Evolutionary conservation across 163 green algal species (phyloP).

Genomic region (Chlamydomonas reinhardtii): DNA sequence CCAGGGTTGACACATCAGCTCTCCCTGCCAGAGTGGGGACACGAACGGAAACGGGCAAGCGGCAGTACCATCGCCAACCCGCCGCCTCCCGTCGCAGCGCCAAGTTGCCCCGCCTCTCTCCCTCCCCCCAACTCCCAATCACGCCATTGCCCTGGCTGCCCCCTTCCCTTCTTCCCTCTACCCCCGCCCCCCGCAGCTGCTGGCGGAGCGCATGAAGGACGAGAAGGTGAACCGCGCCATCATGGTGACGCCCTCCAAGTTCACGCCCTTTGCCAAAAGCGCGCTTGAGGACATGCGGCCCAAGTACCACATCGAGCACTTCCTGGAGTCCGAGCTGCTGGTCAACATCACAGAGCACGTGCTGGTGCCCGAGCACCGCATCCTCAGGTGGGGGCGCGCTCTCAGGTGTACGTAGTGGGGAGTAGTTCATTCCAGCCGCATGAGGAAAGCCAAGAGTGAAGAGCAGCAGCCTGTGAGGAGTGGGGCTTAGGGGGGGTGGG

Average conservation of each 20-base stretch:
- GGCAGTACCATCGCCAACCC: too few relatives aligned
- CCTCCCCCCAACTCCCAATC: neutral
- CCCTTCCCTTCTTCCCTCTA: neutral
- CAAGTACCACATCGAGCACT: slow-evolving; percentile 83
- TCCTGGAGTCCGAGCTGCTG: slow-evolving; percentile 92
- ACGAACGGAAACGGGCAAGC: too few relatives aligned
- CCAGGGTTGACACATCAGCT: too few relatives aligned
- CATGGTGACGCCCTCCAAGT: slow-evolving; percentile 87
- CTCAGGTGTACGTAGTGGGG: too few relatives aligned
- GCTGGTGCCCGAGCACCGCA: slow-evolving; percentile 90
- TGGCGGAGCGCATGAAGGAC: slow-evolving; percentile 92
- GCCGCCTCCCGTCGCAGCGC: too few relatives aligned
- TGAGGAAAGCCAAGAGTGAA: too few relatives aligned
- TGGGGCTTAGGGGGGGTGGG: too few relatives aligned
- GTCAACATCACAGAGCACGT: slow-evolving; percentile 98
- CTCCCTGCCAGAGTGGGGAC: too few relatives aligned
- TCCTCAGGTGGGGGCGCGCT: slow-evolving; percentile 73
- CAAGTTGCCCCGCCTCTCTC: too few relatives aligned
- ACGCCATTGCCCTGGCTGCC: neutral
- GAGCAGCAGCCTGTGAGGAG: too few relatives aligned
- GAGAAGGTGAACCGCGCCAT: slow-evolving; percentile 88
- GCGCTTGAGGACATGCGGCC: slow-evolving; percentile 83
- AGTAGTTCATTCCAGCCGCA: too few relatives aligned
- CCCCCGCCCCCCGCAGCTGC: slow-evolving; percentile 31
- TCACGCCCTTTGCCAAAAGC: slow-evolving; percentile 95